Conservation (phyloP, 2,329 filamentous ascomycete species). For the Aspergillus novoparasiticus region DNA sequence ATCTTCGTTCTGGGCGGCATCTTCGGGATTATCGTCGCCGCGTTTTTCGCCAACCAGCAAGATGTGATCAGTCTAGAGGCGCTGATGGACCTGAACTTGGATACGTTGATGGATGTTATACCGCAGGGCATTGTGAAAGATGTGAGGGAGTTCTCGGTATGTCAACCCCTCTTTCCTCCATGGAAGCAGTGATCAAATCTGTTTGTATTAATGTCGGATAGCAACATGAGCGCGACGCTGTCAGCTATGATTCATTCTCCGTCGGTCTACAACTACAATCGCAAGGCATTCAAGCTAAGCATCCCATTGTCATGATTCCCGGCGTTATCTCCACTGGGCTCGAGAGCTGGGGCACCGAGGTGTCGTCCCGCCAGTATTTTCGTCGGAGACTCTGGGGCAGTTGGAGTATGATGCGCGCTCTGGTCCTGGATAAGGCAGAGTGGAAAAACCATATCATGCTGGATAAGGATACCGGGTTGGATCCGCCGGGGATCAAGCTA, state of each 20-base stretch:
- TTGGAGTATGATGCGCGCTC: slow-evolving; percentile 97
- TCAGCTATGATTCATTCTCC: slow-evolving; percentile 91
- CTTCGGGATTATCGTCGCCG: slow-evolving; percentile 85
- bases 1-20: slow-evolving; percentile 86
- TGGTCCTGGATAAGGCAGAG: slow-evolving; percentile 87
- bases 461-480: slow-evolving; percentile 85
- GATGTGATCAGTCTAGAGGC: slow-evolving; percentile 86
- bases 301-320: slow-evolving; percentile 95
- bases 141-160: slow-evolving; percentile 79
- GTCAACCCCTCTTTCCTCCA: slow-evolving; percentile 27
- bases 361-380: slow-evolving; percentile 85
- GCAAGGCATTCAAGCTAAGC: slow-evolving; percentile 78
- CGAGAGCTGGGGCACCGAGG: slow-evolving; percentile 93
- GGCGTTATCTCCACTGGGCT: slow-evolving; percentile 96
- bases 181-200: slow-evolving; percentile 1
- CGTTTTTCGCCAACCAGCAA: slow-evolving; percentile 86
- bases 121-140: slow-evolving; percentile 84
- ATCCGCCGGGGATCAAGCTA: slow-evolving; percentile 87
- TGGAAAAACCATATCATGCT: slow-evolving; percentile 99
- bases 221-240: slow-evolving; percentile 83
- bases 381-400: slow-evolving; percentile 94
- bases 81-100: slow-evolving; percentile 72
- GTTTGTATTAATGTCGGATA: slow-evolving; percentile 18
- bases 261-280: slow-evolving; percentile 80
- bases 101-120: slow-evolving; percentile 82